A percentile compares a stretch with the other conserved stretches of the same genome.
phyloP scores from a whole-genome alignment of 768 basidiomycete species.

The Lactarius hengduanensis region DNA sequence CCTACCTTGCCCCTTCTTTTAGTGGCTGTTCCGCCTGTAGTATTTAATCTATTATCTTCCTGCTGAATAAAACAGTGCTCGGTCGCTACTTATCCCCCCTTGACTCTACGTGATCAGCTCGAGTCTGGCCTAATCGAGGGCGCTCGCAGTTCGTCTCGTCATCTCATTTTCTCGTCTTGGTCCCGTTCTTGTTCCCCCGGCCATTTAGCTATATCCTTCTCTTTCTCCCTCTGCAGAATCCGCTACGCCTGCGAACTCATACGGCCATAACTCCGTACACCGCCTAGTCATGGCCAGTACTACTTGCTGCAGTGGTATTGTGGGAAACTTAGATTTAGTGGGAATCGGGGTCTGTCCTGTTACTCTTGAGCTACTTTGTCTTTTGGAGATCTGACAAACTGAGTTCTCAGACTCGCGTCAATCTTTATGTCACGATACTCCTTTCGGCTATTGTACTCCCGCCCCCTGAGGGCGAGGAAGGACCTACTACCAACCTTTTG shows the following conservation, averaged over 20 bases:
- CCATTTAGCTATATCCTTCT: not conserved
- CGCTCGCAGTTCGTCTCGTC: not conserved
- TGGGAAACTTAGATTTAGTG: not conserved
- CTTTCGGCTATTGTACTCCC: not conserved
- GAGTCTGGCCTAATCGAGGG: not conserved
- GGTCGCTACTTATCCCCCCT: not conserved
- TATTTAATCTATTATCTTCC: not conserved
- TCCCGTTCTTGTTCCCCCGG: not conserved
- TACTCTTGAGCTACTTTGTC: not conserved
- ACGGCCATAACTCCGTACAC: not conserved
- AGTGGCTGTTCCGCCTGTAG: not conserved
- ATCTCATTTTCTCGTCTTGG: not conserved
- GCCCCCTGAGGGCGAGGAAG: not conserved
- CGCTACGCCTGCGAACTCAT: not conserved
- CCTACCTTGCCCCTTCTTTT: not conserved
- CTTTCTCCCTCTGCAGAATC: not conserved
- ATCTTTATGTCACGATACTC: not conserved
- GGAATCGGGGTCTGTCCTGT: constrained; percentile 2
- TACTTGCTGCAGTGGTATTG: not conserved
- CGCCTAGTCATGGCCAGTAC: not conserved
- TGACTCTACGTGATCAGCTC: not conserved
- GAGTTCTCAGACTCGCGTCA: not conserved
- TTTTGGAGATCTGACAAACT: not conserved
- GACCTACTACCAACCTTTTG: not conserved
- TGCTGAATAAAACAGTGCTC: not conserved